A percentile compares a stretch with the other conserved stretches of the same genome.
Evolutionary conservation across 2,329 filamentous ascomycete genomes (phyloP).

Genomic region (Pseudonectria buxi): DNA sequence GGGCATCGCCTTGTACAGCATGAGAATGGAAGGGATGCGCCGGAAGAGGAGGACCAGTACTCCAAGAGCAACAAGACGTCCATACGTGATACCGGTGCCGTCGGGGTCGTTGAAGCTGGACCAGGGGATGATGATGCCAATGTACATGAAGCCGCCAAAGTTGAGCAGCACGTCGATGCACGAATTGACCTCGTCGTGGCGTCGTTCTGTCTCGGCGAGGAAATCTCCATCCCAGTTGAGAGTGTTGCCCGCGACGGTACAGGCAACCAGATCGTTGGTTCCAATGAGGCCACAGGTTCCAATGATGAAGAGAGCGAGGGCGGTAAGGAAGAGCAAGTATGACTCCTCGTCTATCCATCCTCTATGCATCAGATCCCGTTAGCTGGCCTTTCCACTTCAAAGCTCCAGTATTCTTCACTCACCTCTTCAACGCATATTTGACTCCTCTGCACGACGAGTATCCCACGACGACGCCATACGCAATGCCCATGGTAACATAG

Average conservation of each 20-base stretch:
- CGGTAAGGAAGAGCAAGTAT: constrained; percentile 46
- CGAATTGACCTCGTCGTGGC: constrained; percentile 55
- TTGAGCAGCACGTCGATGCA: constrained; percentile 53
- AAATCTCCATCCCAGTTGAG: constrained; percentile 59
- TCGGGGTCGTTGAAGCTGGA: constrained; percentile 45
- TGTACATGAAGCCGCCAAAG: constrained; percentile 54
- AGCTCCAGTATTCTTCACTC: background rate
- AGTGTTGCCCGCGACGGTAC: constrained; percentile 51
- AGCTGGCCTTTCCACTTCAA: background rate
- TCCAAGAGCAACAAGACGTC: constrained; percentile 44
- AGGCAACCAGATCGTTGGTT: constrained; percentile 54
- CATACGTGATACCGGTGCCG: constrained; percentile 44
- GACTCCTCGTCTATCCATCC: constrained; percentile 51
- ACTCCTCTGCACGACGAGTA: constrained; percentile 40
- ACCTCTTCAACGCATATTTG: constrained; percentile 33
- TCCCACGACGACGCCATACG: constrained; percentile 47
- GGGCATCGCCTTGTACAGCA: constrained; percentile 50
- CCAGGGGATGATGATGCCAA: constrained; percentile 52
- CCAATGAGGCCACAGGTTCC: constrained; percentile 52
- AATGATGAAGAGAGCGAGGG: constrained; percentile 49
- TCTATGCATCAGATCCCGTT: constrained; percentile 16
- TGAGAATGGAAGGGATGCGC: constrained; percentile 49
- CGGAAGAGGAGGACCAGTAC: constrained; percentile 47
- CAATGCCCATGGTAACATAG: constrained; percentile 46
- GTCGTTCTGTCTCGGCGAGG: constrained; percentile 45